These are phyloP conservation scores for Cutaneotrichosporon cutaneum DNA, from an alignment of 1,284 basidiomycete species.

Conservation along the genomic window DNA sequence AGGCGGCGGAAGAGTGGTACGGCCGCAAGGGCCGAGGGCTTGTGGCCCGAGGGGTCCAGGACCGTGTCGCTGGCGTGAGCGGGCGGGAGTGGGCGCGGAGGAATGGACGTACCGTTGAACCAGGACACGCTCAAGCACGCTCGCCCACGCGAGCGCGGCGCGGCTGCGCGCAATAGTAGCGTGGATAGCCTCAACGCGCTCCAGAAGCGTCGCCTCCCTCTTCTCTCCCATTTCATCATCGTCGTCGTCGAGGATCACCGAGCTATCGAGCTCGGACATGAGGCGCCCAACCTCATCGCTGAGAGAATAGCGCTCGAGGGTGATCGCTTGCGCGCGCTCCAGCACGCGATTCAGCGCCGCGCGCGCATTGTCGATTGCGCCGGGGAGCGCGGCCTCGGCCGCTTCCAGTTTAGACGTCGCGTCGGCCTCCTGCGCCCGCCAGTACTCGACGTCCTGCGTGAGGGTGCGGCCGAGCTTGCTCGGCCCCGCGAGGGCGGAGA, in stretches of 20 bases:
- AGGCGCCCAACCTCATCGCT: slow-evolving; percentile 44
- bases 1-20: slow-evolving; percentile 64
- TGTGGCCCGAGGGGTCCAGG: slow-evolving; percentile 47
- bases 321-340: slow-evolving; percentile 66
- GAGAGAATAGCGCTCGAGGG: slow-evolving; percentile 66
- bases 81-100: no score
- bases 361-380: slow-evolving; percentile 35
- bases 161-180: slow-evolving; percentile 67
- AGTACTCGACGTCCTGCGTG: slow-evolving; percentile 41
- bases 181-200: slow-evolving; percentile 76
- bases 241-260: slow-evolving; percentile 9
- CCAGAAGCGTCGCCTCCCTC: slow-evolving; percentile 31
- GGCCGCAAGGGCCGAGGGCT: slow-evolving; percentile 51
- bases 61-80: slow-evolving; percentile 40
- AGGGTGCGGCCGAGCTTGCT: slow-evolving; percentile 19
- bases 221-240: slow-evolving; percentile 9
- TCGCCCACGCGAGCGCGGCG: slow-evolving; percentile 71
- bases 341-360: slow-evolving; percentile 48
- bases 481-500: slow-evolving; percentile 27
- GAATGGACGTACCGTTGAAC: slow-evolving; percentile 72
- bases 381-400: slow-evolving; percentile 34
- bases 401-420: slow-evolving; percentile 30
- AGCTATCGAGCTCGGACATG: slow-evolving; percentile 33
- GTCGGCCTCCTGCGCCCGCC: slow-evolving; percentile 31
- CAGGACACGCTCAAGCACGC: slow-evolving; percentile 68